These are phyloP conservation scores for Chlamydomonas sp. DNA, from an alignment of 139 green algal genomes.

Conservation along the genomic window DNA sequence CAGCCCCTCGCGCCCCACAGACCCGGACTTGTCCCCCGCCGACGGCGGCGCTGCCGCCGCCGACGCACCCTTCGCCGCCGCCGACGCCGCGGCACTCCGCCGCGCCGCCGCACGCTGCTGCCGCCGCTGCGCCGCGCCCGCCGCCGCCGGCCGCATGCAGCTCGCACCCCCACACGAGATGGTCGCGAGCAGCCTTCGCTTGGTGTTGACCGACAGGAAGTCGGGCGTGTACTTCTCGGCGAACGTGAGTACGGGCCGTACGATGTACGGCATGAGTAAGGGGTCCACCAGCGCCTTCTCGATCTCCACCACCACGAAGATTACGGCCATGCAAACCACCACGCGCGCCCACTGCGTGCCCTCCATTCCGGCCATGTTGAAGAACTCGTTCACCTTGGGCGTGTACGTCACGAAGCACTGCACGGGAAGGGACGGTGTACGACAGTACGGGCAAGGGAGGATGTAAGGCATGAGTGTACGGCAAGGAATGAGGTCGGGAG, in stretches of 20 bases:
- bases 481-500: neutral
- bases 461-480: neutral
- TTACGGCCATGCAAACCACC: slow-evolving; percentile 33
- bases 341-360: neutral
- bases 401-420: slow-evolving; percentile 30
- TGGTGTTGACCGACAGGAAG: slow-evolving; percentile 4
- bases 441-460: neutral
- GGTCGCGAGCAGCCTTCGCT: neutral
- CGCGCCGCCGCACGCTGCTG: no score
- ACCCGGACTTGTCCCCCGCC: no score
- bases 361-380: slow-evolving; percentile 31
- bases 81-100: no score
- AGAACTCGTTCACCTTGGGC: slow-evolving; percentile 23
- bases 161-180: no score
- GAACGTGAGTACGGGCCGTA: slow-evolving; percentile 38
- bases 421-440: neutral
- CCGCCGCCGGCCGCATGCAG: no score
- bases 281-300: slow-evolving; percentile 60
- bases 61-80: no score
- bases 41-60: no score
- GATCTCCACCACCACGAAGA: slow-evolving; percentile 46
- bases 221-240: slow-evolving; percentile 28
- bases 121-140: no score
- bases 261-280: slow-evolving; percentile 44
- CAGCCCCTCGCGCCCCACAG: no score